Base-by-base conservation (phyloP, 1,284 basidiomycete genomes). In the Amylostereum areolatum region DNA sequence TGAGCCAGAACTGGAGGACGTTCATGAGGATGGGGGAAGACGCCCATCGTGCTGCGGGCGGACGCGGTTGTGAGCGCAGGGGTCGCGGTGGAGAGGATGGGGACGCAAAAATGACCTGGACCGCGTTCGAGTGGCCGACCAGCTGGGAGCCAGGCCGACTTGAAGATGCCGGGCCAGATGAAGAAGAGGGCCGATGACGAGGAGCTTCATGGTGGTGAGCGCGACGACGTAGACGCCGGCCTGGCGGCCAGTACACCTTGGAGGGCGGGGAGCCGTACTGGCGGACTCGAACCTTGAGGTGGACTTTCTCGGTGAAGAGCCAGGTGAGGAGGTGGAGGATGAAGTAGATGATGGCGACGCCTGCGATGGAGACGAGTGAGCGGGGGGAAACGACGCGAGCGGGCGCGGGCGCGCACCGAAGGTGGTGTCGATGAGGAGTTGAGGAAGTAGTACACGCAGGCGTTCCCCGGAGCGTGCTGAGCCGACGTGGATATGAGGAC, bases 21-120 rank as follows among this genome's bases (percentile, higher is more conserved):
- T 94, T 97, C 93, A 97, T 97, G 51, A 87, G 74, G 53, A 95
- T 85, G 1, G 95, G n/a, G 95, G 69, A 97, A 95, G 44, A 97
- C 64, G 49, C 92, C 91, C 90, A 97, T 96, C 33, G 85, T 85
- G 59, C 87, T 89, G 46, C 56, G 9, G 54, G 46, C 30, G 24
- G 3, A 10, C 30, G 10, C 32, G 28, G 9, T n/a, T n/a, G n/a
- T n/a, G n/a, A n/a, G n/a, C n/a, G n/a, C n/a, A n/a, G n/a, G n/a
- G n/a, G n/a, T n/a, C n/a, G n/a, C n/a, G n/a, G 45, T 9, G 53
- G 45, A 30, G 25, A 3, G 10, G 12, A n/a, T 9, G 32, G 28
- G 7, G 42, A 74, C 87, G 55, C 61, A 91, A 94, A 89, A 53
- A 93, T 78, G 42, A 94, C 86, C 64, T 95, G 90, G 10, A 85